Conservation (phyloP, 768 basidiomycete species). For the Collybiopsis confluens region DNA sequence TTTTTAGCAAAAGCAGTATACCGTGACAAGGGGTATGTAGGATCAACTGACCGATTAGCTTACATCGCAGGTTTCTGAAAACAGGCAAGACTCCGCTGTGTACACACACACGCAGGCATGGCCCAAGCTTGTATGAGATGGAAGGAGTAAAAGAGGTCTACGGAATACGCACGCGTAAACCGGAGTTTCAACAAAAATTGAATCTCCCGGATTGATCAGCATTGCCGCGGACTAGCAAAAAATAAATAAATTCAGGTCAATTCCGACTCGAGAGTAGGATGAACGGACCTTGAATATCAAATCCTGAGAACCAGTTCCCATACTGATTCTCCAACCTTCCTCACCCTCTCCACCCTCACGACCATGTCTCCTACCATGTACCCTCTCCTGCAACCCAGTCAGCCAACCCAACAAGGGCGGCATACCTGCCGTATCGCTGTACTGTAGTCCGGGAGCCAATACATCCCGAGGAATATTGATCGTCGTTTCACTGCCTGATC, state of each 20-base stretch:
- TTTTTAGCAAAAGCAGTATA: too few relatives aligned
- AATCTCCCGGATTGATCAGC: constrained; percentile 74
- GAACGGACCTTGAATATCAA: constrained; percentile 73
- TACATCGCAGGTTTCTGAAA: constrained; percentile 50
- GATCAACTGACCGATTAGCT: constrained; percentile 48
- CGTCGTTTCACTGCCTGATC: constrained; percentile 36
- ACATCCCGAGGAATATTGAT: constrained; percentile 56
- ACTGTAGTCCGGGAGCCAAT: constrained; percentile 68
- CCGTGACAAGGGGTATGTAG: not conserved
- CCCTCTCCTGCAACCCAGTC: constrained; percentile 60
- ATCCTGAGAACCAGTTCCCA: constrained; percentile 89
- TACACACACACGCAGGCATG: too few relatives aligned
- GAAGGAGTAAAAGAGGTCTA: constrained; percentile 11
- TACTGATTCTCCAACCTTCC: constrained; percentile 70
- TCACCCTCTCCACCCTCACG: constrained; percentile 10
- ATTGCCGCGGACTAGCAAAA: constrained; percentile 66
- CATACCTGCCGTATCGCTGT: constrained; percentile 70
- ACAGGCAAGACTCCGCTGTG: constrained; percentile 66
- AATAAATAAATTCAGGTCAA: constrained; percentile 5
- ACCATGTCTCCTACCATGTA: constrained; percentile 57
- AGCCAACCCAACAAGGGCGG: constrained; percentile 66
- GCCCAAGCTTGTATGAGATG: not conserved
- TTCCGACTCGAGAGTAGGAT: not conserved
- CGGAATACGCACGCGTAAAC: constrained; percentile 58
- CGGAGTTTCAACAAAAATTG: constrained; percentile 78